Base-by-base conservation (phyloP, 768 basidiomycete species). In the Pisolithus sp. region DNA sequence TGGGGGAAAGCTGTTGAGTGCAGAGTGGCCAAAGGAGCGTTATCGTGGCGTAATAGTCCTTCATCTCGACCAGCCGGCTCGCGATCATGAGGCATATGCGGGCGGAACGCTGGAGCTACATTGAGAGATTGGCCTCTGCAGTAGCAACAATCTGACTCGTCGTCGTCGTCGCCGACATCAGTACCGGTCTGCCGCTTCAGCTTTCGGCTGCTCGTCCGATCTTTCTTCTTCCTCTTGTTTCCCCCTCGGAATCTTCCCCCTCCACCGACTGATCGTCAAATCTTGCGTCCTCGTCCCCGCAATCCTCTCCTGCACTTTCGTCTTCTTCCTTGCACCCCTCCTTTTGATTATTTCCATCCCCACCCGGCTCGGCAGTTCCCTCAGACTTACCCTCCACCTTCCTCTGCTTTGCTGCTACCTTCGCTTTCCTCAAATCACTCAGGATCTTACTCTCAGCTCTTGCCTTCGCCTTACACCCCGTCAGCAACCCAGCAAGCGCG, bases 41-140 rank as follows among this genome's bases (percentile, higher is more conserved):
- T 7, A 81, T 72, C 0, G 89, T 88, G 4, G 86, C 85, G 41
- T 77, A 68, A 56, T 75, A 83, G 59, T 92, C 88, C 86, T 88
- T 89, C 83, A 90, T 89, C 68, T 93, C 90, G 48, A 89, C 72
- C 61, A 92, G 68, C 67, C 92, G 88, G 34, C 85, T 86, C 2
- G 89, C 88, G 44, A 90, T 76, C 54, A 91, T 89, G 50, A 93
- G 64, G 49, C 77, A 81, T n/a, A 92, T 70, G 46, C 90, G 73
- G 15, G 85, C 79, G 4, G 83, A 82, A 51, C 89, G 80, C 66
- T 93, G 90, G 53, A 82, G 82, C 89, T 90, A 93, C 88, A 91
- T 90, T 47, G 76, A 73, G 18, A 74, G 64, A 28, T 67, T 69
- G 30, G 66, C 61, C 44, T 67, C 62, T 17, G 64, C 64, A 3